Percentiles rank a stretch among this genome's conserved stretches.
Evolutionary conservation across 441 rosid genomes (phyloP).

Genomic region (Gossypium trilobum): DNA sequence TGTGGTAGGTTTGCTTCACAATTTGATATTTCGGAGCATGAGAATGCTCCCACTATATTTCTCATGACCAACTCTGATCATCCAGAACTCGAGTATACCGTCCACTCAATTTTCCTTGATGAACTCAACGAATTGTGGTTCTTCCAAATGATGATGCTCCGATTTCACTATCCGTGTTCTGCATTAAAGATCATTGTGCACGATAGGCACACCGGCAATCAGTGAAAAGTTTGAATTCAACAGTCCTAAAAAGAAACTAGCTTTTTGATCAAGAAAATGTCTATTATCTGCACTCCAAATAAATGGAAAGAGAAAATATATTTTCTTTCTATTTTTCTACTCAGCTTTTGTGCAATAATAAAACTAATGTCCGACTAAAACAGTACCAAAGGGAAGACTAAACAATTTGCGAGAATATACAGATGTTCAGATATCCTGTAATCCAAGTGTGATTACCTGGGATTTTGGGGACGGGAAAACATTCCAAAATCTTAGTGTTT

Average conservation of each 20-base stretch:
- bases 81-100: not conserved
- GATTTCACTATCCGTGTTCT: conserved; percentile 76
- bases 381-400: not conserved
- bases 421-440: not conserved
- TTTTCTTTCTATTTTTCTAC: not conserved
- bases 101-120: not conserved
- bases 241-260: not conserved
- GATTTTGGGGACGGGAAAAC: conserved; percentile 89
- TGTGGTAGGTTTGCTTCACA: not conserved
- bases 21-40: conserved; percentile 3
- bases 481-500: conserved; percentile 90
- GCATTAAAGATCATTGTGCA: conserved; percentile 17
- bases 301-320: not conserved
- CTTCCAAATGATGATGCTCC: conserved; percentile 79
- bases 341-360: not conserved
- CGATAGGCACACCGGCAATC: not conserved
- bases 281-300: not conserved
- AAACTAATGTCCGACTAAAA: not conserved
- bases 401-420: not conserved
- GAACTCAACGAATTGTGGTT: conserved; percentile 35
- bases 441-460: conserved; percentile 38
- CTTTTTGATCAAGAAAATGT: not conserved
- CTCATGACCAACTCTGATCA: not conserved
- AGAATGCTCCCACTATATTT: not conserved
- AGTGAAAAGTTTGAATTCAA: not conserved